These are phyloP conservation scores for Lepidium didymum DNA, from an alignment of 345 rosid species.

Conservation along the genomic window DNA sequence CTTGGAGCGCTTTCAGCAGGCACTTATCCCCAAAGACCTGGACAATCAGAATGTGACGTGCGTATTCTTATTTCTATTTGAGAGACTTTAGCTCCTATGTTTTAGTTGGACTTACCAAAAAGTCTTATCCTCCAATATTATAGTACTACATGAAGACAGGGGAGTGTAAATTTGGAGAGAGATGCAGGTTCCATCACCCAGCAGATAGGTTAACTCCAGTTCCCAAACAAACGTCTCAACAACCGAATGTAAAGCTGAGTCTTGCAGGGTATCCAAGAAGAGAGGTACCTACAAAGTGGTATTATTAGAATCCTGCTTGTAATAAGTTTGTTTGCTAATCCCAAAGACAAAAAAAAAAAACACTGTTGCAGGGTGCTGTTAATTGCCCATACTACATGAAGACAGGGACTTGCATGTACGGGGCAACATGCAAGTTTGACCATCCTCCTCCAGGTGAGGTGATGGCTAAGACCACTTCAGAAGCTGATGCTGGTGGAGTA, in stretches of 20 bases:
- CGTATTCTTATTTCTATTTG: constrained; percentile 16
- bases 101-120: neutral
- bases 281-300: constrained; percentile 47
- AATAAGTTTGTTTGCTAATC: neutral
- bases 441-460: constrained; percentile 98
- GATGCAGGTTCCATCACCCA: constrained; percentile 89
- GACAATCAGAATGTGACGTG: constrained; percentile 91
- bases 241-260: constrained; percentile 55
- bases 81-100: neutral
- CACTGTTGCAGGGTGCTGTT: constrained; percentile 48
- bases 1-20: constrained; percentile 39
- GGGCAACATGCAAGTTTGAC: constrained; percentile 80
- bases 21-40: constrained; percentile 78
- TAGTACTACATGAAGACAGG: constrained; percentile 97
- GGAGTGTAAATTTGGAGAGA: constrained; percentile 72
- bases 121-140: neutral
- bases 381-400: constrained; percentile 93
- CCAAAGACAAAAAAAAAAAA: neutral
- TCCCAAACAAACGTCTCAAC: constrained; percentile 38
- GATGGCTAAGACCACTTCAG: constrained; percentile 41
- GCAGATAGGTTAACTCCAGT: constrained; percentile 47
- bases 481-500: constrained; percentile 31
- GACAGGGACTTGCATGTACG: constrained; percentile 86
- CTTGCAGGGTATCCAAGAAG: constrained; percentile 94
- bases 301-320: constrained; percentile 1